Evolutionary conservation across 1,139 yeast genomes (phyloP), one percentile per base, ranked within the genome.

Genomic region (Lodderomyces jiufengensis): DNA sequence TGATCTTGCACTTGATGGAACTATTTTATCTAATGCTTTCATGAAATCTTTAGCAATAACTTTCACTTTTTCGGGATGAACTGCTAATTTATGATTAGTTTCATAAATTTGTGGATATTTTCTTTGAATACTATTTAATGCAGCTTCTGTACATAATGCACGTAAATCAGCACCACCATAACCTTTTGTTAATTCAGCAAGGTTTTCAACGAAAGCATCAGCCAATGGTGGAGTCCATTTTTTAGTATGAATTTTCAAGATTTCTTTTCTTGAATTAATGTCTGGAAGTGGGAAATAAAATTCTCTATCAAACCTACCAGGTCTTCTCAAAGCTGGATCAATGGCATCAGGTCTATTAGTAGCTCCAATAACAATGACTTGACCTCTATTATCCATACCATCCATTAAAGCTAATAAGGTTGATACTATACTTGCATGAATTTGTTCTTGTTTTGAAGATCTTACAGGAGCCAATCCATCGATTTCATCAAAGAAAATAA

Each of bases 401-500:
- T 94, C 99, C 98, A 94, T 92, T 36, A 92, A 65, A 0, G 98
- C 97, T 45, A 92, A 73, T 49, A 92, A 65, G 0, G 98, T 92
- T 1, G 97, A 87, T 3, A 92, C 98, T 45, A 92, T 92, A 47
- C 95, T 85, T 2, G 99, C 97, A 61, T 94, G 98, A 41, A 92
- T 92, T 57, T 92, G 98, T 57, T 92, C 98, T 60, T 92, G 98
- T 47, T 90, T 92, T 0, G 96, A 86, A 1, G 96, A 86, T 57
- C 99, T 75, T 2, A 94, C 98, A 0, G 98, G 98, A 0, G 98
- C 98, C 47, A 94, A 70, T 34, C 98, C 99, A 61, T 92, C 99
- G 45, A 92, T 92, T 65, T 92, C 98, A 64, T 92, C 99, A 52
- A 92, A 90, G 59, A 90, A 90, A 12, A 90, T 90, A 41, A 92